Percentiles rank a stretch among this genome's conserved stretches.
Evolutionary conservation across 148 eudicot species (phyloP).

Genomic region (Cornus controversa): DNA sequence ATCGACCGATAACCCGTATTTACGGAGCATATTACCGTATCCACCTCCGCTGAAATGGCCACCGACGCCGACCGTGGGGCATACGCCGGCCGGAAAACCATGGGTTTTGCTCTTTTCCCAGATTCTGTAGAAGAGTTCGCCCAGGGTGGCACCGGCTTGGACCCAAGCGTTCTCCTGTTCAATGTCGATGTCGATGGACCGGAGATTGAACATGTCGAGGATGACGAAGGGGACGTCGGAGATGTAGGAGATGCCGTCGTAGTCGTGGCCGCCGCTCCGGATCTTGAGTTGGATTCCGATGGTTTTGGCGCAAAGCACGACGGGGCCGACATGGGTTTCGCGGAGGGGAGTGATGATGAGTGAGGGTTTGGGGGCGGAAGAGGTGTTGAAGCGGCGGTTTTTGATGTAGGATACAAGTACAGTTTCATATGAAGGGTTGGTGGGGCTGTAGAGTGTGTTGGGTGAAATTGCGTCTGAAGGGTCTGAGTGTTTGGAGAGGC

Average conservation of each 20-base stretch:
- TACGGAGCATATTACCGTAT: conserved; percentile 38
- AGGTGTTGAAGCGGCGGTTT: conserved; percentile 32
- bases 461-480: background rate
- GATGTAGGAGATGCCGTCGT: conserved; percentile 37
- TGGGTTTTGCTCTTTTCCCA: conserved; percentile 23
- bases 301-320: conserved; percentile 26
- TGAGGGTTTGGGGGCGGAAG: conserved; percentile 27
- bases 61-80: conserved; percentile 46
- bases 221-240: conserved; percentile 22
- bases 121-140: conserved; percentile 33
- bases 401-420: conserved; percentile 25
- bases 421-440: conserved; percentile 11
- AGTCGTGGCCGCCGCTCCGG: conserved; percentile 52
- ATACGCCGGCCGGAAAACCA: conserved; percentile 36
- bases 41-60: conserved; percentile 47
- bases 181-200: conserved; percentile 21
- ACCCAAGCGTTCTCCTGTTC: conserved; percentile 33
- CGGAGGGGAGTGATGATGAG: conserved; percentile 29
- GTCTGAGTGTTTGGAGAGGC: conserved; percentile 16
- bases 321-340: conserved; percentile 28
- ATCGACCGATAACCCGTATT: conserved; percentile 31
- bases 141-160: conserved; percentile 31
- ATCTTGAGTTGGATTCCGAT: conserved; percentile 24
- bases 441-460: conserved; percentile 19
- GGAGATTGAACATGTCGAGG: conserved; percentile 38